Conservation (phyloP, 1,284 basidiomycete species). For the Malassezia slooffiae region DNA sequence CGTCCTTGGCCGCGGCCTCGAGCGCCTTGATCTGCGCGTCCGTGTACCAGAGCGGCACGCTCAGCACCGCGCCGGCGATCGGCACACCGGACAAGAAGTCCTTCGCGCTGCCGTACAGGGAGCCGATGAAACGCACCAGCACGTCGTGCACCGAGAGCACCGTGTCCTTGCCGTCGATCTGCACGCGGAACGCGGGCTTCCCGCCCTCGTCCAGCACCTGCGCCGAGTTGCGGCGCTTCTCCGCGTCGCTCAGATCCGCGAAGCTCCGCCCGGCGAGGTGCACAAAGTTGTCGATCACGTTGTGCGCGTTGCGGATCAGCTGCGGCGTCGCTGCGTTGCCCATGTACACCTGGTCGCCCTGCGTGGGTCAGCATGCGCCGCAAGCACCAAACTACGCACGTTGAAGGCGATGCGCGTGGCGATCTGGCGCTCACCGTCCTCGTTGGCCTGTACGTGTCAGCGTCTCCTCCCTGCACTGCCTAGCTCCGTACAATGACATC, state of each 20-base stretch:
- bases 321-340: constrained; percentile 91
- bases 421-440: constrained; percentile 96
- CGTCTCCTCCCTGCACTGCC: no score
- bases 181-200: constrained; percentile 58
- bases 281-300: constrained; percentile 87
- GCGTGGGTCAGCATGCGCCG: no score
- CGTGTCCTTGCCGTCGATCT: constrained; percentile 60
- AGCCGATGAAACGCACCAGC: constrained; percentile 71
- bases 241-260: constrained; percentile 59
- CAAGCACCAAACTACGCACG: no score
- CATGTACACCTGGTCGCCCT: constrained; percentile 61
- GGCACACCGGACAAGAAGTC: constrained; percentile 77
- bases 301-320: constrained; percentile 84
- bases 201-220: constrained; percentile 63
- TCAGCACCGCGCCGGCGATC: constrained; percentile 71
- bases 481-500: constrained; percentile 51
- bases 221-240: constrained; percentile 65
- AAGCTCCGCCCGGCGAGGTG: constrained; percentile 86
- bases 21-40: constrained; percentile 62
- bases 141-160: constrained; percentile 73
- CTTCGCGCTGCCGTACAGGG: constrained; percentile 73
- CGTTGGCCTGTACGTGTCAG: no score
- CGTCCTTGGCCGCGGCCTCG: constrained; percentile 60
- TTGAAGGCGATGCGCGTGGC: constrained; percentile 86
- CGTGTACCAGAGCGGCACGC: constrained; percentile 66